These are phyloP conservation scores for Fusarium sp. DNA, from an alignment of 2,329 filamentous ascomycete species.

Conservation along the genomic window DNA sequence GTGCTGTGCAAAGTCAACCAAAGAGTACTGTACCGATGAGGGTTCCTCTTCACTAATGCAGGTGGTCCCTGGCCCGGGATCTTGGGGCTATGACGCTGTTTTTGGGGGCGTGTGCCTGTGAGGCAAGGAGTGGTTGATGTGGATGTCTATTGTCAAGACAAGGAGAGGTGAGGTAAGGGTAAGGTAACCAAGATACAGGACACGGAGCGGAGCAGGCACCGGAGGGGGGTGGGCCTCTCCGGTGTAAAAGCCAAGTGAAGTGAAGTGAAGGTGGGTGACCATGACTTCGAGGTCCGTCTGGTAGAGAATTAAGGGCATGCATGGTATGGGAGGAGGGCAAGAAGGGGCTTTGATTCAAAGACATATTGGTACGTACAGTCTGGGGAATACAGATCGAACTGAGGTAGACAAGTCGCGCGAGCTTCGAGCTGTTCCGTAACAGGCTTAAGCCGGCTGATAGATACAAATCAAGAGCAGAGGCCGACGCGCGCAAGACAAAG, in stretches of 20 bases:
- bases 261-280: constrained; percentile 8
- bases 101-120: constrained; percentile 41
- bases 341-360: constrained; percentile 8
- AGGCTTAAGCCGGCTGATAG: constrained; percentile 25
- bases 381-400: constrained; percentile 20
- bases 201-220: constrained; percentile 32
- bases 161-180: constrained; percentile 16
- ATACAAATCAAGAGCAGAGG: constrained; percentile 28
- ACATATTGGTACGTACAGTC: constrained; percentile 26
- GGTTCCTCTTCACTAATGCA: constrained; percentile 46
- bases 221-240: constrained; percentile 41
- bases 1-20: constrained; percentile 67
- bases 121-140: constrained; percentile 37
- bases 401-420: constrained; percentile 35
- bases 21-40: constrained; percentile 49
- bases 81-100: constrained; percentile 59
- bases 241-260: constrained; percentile 19
- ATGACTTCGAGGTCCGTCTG: constrained; percentile 29
- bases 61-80: constrained; percentile 48
- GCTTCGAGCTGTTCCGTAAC: constrained; percentile 24
- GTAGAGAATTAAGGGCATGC: neutral
- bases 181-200: constrained; percentile 23
- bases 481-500: constrained; percentile 30
- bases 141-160: constrained; percentile 27
- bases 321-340: neutral